Evolutionary conservation across 371 early-diverging fungal genomes (phyloP).

Genomic region (Mucor irregularis): DNA sequence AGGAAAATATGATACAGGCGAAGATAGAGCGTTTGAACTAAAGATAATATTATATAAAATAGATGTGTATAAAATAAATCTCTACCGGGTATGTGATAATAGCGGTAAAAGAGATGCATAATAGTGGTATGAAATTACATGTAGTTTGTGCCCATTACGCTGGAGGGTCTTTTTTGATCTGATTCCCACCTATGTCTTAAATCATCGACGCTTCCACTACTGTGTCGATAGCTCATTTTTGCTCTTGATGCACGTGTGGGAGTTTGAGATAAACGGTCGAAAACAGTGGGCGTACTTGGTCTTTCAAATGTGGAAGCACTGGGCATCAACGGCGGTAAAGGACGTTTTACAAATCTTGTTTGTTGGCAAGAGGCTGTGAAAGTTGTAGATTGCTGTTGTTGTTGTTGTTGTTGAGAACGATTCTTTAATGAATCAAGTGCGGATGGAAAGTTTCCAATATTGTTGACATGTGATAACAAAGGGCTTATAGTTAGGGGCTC

Average conservation of each 20-base stretch:
- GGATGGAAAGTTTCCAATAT: neutral
- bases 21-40: no score
- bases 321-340: slow-evolving; percentile 20
- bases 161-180: slow-evolving; percentile 29
- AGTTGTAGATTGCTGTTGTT: neutral
- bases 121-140: neutral
- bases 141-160: slow-evolving; percentile 6
- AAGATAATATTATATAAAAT: no score
- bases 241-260: slow-evolving; percentile 51
- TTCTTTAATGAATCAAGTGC: neutral
- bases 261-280: slow-evolving; percentile 50
- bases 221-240: slow-evolving; percentile 44
- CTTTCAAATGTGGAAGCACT: slow-evolving; percentile 31
- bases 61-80: no score
- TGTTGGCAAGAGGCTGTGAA: slow-evolving; percentile 10
- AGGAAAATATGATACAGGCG: no score
- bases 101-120: no score
- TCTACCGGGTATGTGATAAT: no score
- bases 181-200: slow-evolving; percentile 38
- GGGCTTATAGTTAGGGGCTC: slow-evolving; percentile 9
- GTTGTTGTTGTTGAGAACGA: neutral
- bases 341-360: slow-evolving; percentile 10
- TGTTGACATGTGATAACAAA: slow-evolving; percentile 6
- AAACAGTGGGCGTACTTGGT: slow-evolving; percentile 36
- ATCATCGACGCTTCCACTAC: slow-evolving; percentile 50